phyloP scores from a whole-genome alignment of 163 green algal species.

The Picocystis sp. region DNA sequence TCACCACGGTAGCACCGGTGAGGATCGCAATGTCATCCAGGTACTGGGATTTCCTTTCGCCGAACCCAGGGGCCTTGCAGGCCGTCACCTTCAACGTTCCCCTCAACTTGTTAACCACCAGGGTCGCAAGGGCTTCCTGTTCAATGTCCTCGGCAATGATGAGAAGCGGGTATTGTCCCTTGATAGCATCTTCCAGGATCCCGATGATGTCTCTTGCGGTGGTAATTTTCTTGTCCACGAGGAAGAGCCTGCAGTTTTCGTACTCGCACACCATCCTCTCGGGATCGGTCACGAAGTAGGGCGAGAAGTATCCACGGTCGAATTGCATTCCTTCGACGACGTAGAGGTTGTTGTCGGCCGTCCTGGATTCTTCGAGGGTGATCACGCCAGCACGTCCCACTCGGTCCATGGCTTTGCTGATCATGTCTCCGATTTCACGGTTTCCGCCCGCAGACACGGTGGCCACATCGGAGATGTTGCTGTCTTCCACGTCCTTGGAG shows the following conservation, averaged over 20 bases:
- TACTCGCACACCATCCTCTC: conserved; percentile 97
- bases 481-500: conserved; percentile 71
- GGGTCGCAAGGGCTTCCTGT: conserved; percentile 94
- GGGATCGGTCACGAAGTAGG: conserved; percentile 98
- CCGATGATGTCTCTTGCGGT: conserved; percentile 90
- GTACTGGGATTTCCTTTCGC: conserved; percentile 94
- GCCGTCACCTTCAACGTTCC: conserved; percentile 86
- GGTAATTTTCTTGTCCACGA: conserved; percentile 99
- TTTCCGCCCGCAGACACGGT: conserved; percentile 86
- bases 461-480: conserved; percentile 85
- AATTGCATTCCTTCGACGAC: conserved; percentile 98
- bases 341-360: conserved; percentile 81
- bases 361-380: conserved; percentile 96
- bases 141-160: conserved; percentile 99
- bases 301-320: conserved; percentile 96
- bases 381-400: conserved; percentile 86
- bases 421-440: conserved; percentile 81
- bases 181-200: conserved; percentile 77
- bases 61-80: conserved; percentile 96
- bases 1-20: conserved; percentile 53
- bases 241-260: conserved; percentile 88
- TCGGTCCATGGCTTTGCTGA: conserved; percentile 87
- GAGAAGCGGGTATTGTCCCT: conserved; percentile 79
- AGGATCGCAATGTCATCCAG: conserved; percentile 99
- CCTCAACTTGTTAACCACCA: conserved; percentile 99